Evolutionary conservation across 1,139 yeast genomes (phyloP), one percentile per base, ranked within the genome.

Genomic region (Candida dubliniensis): DNA sequence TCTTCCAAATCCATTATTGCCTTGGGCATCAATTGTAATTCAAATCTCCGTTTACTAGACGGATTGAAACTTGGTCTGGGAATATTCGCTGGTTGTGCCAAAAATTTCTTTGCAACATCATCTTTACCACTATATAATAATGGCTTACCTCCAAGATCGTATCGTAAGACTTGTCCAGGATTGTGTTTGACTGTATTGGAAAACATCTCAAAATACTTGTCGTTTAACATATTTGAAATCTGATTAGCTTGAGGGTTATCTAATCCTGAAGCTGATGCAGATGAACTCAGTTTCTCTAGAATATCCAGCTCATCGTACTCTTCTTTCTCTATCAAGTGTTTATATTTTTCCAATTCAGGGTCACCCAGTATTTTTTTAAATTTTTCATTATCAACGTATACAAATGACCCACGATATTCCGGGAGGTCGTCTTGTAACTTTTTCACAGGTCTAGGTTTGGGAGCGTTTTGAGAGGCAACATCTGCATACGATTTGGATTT

Each of bases 1-100:
- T 69, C 71, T 60, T 93, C 98, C 40, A 93, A 73, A 55, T 88
- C 93, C 50, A 88, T 72, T 43, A 93, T 91, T 43, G 91, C 81
- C 61, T 88, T 88, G 5, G 99, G 99, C 98, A 93, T 91, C 45
- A 93, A 65, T 61, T 93, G 99, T 45, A 91, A 68, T 63, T 93
- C 99, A 56, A 89, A 87, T 18, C 76, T 77, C 51, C 96, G 76
- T 7, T 55, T 49, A 1, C 84, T 77, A 0, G 84, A 74, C 1
- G 93, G 91, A 52, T 85, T 80, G 54, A 66, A 78, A 0, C 76
- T 72, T 7, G 87, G 85, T 6, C 59, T 61, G 1, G 87, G 83
- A 10, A 80, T 59, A 18, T 61, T 60, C 25, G 61, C 48, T 33
- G 64, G 50, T 59, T 55, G 45, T 2, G 59, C 60, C 13, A 55